Evolutionary conservation across 1,284 basidiomycete genomes (phyloP).

Genomic region (Ceratobasidium sp.): DNA sequence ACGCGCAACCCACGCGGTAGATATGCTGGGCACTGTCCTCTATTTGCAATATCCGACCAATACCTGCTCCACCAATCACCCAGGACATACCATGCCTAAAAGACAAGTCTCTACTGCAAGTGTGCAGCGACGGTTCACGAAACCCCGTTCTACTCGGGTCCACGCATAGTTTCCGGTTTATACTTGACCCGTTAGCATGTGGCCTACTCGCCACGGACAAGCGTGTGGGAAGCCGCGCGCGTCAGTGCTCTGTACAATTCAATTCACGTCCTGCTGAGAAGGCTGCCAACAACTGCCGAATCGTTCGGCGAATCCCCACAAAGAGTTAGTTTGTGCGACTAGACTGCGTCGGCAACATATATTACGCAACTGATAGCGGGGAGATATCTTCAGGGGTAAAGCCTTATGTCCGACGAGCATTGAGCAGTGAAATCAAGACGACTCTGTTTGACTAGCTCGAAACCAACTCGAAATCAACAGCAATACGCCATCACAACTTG

Average conservation of each 20-base stretch:
- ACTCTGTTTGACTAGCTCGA: not conserved
- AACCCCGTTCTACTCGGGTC: not conserved
- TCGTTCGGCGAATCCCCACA: not conserved
- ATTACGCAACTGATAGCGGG: slow-evolving; percentile 1
- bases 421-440: not conserved
- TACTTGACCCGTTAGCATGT: not conserved
- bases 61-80: not conserved
- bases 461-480: not conserved
- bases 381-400: not conserved
- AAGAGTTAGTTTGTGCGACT: not conserved
- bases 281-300: slow-evolving; percentile 10
- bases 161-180: not conserved
- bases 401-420: not conserved
- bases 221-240: not conserved
- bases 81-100: not conserved
- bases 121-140: not conserved
- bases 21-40: not conserved
- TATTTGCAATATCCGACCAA: slow-evolving; percentile 2
- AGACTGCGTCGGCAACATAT: not conserved
- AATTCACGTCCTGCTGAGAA: not conserved
- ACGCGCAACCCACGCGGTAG: not conserved
- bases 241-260: not conserved
- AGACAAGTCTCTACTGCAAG: not conserved
- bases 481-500: slow-evolving; percentile 10
- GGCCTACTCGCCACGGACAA: not conserved